Percentiles rank a stretch among this genome's conserved stretches.
Evolutionary conservation across 345 rosid species (phyloP).

Genomic region (Leavenworthia alabamica): DNA sequence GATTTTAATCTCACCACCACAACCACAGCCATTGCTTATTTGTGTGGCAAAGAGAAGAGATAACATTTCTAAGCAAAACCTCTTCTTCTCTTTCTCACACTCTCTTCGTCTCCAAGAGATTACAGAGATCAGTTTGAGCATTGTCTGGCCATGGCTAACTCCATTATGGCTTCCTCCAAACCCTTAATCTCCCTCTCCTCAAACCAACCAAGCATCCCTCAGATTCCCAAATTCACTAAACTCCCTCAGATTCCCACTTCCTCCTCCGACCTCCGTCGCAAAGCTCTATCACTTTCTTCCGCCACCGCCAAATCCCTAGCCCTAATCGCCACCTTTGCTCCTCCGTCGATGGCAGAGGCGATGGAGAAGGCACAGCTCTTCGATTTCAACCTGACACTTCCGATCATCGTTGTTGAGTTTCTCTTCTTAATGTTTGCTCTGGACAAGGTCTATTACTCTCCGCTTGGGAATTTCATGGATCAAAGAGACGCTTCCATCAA

Average conservation of each 20-base stretch:
- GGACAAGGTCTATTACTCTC: slow-evolving; percentile 74
- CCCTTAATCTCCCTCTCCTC: slow-evolving; percentile 35
- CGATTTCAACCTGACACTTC: slow-evolving; percentile 89
- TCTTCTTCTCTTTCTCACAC: background rate
- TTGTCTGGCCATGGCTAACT: slow-evolving; percentile 52
- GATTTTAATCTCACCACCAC: background rate
- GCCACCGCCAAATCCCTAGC: slow-evolving; percentile 55
- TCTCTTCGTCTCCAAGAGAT: slow-evolving; percentile 12
- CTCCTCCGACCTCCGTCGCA: slow-evolving; percentile 30
- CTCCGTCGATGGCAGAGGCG: slow-evolving; percentile 73
- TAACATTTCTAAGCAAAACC: slow-evolving; percentile 28
- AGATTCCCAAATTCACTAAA: slow-evolving; percentile 28
- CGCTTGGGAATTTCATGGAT: slow-evolving; percentile 91
- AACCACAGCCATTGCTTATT: slow-evolving; percentile 35
- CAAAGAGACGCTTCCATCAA: slow-evolving; percentile 61
- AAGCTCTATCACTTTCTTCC: slow-evolving; percentile 33
- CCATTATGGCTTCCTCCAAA: slow-evolving; percentile 72
- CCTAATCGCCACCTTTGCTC: slow-evolving; percentile 52
- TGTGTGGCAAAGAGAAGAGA: slow-evolving; percentile 68
- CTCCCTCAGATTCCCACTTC: slow-evolving; percentile 32
- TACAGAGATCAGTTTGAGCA: slow-evolving; percentile 19
- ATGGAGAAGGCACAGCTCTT: slow-evolving; percentile 85
- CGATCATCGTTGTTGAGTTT: slow-evolving; percentile 77
- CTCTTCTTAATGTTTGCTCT: slow-evolving; percentile 76
- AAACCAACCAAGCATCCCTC: slow-evolving; percentile 38